Percentiles rank a stretch among this genome's conserved stretches.
Conservation (phyloP, 148 eudicot genomes). For the Limonium bicolor region DNA sequence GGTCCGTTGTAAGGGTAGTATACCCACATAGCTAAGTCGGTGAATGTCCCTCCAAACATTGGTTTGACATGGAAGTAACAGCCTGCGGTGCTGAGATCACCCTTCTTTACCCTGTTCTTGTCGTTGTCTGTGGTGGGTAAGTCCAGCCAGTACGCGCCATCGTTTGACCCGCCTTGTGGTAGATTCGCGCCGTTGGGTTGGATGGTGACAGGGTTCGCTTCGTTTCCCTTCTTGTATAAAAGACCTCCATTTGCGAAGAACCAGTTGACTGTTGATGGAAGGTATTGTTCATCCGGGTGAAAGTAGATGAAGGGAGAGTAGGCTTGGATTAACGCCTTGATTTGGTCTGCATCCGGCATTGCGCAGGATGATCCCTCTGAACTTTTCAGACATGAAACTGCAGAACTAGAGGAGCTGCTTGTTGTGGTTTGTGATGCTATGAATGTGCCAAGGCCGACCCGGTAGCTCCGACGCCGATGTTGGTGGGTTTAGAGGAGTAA, state of each 20-base stretch:
- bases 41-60: slow-evolving; percentile 24
- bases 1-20: slow-evolving; percentile 29
- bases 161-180: slow-evolving; percentile 24
- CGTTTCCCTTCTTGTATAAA: slow-evolving; percentile 18
- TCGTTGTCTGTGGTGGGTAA: slow-evolving; percentile 8
- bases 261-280: slow-evolving; percentile 27
- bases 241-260: slow-evolving; percentile 23
- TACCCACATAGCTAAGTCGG: slow-evolving; percentile 24
- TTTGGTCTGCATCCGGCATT: slow-evolving; percentile 24
- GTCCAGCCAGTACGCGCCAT: slow-evolving; percentile 29
- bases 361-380: slow-evolving; percentile 1
- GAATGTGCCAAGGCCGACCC: slow-evolving; percentile 23
- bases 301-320: slow-evolving; percentile 23
- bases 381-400: slow-evolving; percentile 16
- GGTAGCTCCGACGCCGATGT: slow-evolving; percentile 14
- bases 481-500: slow-evolving; percentile 10
- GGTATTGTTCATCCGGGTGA: slow-evolving; percentile 21
- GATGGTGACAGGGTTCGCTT: slow-evolving; percentile 14
- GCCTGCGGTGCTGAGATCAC: slow-evolving; percentile 9
- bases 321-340: slow-evolving; percentile 10
- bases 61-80: slow-evolving; percentile 22
- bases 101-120: slow-evolving; percentile 13
- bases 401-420: slow-evolving; percentile 7
- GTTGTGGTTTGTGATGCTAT: slow-evolving; percentile 9
- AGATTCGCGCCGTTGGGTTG: slow-evolving; percentile 22